A percentile compares a stretch with the other conserved stretches of the same genome.
phyloP scores from a whole-genome alignment of 139 green algal genomes.

The Closterium sp. region DNA sequence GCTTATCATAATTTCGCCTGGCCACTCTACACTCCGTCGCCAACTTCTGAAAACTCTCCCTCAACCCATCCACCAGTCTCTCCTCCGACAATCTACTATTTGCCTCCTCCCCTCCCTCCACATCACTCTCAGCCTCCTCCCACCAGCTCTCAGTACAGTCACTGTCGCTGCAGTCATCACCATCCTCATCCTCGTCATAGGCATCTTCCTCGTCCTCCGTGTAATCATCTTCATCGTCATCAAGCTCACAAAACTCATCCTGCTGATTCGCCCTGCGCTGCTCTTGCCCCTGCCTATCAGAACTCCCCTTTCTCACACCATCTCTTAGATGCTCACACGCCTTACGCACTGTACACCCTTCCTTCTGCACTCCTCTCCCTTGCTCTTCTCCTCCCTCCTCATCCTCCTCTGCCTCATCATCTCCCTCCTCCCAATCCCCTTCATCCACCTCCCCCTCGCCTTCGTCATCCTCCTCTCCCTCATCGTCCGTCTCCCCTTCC shows the following conservation, averaged over 20 bases:
- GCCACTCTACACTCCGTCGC: not conserved
- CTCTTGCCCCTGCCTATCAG: no score
- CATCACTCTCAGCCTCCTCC: not conserved
- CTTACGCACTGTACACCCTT: not conserved
- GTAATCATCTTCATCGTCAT: not conserved
- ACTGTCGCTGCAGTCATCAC: not conserved
- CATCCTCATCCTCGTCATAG: not conserved
- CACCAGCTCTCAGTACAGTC: not conserved
- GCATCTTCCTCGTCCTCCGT: not conserved
- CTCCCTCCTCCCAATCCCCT: no score
- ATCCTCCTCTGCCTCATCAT: not conserved
- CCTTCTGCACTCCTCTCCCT: not conserved
- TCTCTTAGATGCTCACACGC: not conserved
- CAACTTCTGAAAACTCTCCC: not conserved
- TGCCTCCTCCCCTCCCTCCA: not conserved
- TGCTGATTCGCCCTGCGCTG: conserved; percentile 63
- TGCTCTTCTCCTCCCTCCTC: not conserved
- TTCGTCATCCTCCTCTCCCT: not conserved
- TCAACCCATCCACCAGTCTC: not conserved
- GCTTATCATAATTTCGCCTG: not conserved
- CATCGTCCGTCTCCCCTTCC: not conserved
- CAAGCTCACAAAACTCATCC: not conserved
- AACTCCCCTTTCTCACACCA: no score
- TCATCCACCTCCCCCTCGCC: no score
- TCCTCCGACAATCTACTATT: not conserved